phyloP scores from a whole-genome alignment of 2,329 filamentous ascomycete species.

The Colletotrichum godetiae region DNA sequence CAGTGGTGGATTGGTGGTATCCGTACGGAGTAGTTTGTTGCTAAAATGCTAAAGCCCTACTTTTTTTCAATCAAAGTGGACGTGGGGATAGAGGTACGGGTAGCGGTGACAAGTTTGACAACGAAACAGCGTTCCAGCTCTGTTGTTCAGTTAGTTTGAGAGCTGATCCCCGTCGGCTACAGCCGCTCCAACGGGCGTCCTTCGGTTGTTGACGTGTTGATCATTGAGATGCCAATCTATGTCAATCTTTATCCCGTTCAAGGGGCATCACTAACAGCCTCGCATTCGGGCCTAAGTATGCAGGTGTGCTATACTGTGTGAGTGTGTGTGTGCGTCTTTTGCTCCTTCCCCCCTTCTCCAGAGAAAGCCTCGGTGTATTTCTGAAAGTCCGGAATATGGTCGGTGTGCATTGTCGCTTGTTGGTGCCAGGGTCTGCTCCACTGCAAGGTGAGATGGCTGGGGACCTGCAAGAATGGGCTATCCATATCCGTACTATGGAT shows the following conservation, averaged over 20 bases:
- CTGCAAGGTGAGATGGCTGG: background rate
- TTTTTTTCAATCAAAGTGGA: too few species aligned
- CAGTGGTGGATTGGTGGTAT: too few species aligned
- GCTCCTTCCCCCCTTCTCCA: background rate
- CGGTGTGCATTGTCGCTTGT: background rate
- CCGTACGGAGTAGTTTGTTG: too few species aligned
- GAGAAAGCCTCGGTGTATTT: background rate
- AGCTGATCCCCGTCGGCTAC: constrained; percentile 12
- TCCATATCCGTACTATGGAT: too few species aligned
- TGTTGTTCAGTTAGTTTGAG: background rate
- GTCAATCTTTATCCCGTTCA: constrained; percentile 11
- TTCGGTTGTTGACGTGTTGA: background rate
- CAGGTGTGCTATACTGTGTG: background rate
- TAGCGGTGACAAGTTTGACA: background rate
- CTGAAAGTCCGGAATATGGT: background rate
- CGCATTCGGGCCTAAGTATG: background rate
- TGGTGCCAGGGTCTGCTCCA: background rate
- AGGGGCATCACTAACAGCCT: background rate
- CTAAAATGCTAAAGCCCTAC: too few species aligned
- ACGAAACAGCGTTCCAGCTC: background rate
- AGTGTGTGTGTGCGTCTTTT: background rate
- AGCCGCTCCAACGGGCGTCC: constrained; percentile 27
- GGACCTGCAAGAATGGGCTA: background rate
- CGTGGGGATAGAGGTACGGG: background rate
- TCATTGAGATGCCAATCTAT: background rate